Conservation (phyloP, 2,329 filamentous ascomycete species). For the Fusarium chlamydosporum region DNA sequence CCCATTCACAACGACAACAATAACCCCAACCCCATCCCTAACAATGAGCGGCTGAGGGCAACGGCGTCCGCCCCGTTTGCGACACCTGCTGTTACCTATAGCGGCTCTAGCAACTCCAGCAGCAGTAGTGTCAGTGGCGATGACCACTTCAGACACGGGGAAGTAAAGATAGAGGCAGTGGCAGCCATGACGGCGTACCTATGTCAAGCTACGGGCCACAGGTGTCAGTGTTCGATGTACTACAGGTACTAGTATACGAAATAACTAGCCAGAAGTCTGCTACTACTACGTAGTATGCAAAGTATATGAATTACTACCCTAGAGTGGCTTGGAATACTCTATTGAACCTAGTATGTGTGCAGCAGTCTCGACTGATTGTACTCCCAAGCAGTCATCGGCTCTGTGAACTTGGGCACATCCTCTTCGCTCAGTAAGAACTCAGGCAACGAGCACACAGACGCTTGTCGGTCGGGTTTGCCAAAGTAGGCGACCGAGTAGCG, state of each 20-base stretch:
- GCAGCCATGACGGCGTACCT: slow-evolving; percentile 17
- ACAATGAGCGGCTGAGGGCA: slow-evolving; percentile 4
- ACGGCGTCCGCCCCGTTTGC: slow-evolving; percentile 13
- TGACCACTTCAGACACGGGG: slow-evolving; percentile 3
- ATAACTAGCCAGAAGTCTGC: slow-evolving; percentile 18
- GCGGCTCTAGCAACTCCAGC: slow-evolving; percentile 12
- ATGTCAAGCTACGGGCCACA: slow-evolving; percentile 19
- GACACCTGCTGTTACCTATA: slow-evolving; percentile 10
- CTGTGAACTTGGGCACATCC: slow-evolving; percentile 20
- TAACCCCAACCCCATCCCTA: slow-evolving; percentile 4
- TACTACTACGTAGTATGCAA: slow-evolving; percentile 15
- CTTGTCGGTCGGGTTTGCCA: slow-evolving; percentile 17
- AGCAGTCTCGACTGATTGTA: slow-evolving; percentile 14
- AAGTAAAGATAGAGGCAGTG: slow-evolving; percentile 11
- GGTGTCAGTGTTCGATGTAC: slow-evolving; percentile 17
- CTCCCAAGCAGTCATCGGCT: slow-evolving; percentile 20
- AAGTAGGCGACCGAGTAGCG: slow-evolving; percentile 18
- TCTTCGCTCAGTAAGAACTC: slow-evolving; percentile 16
- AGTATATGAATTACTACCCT: slow-evolving; percentile 11
- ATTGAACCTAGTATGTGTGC: slow-evolving; percentile 14
- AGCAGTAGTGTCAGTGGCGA: slow-evolving; percentile 11
- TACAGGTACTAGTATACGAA: slow-evolving; percentile 6
- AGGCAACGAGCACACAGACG: slow-evolving; percentile 18
- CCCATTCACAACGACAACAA: slow-evolving; percentile 10
- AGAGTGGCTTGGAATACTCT: slow-evolving; percentile 8